Evolutionary conservation across 2,329 filamentous ascomycete species (phyloP), one percentile per base, ranked within the genome.

Genomic region (Fusarium solani-melongenae): DNA sequence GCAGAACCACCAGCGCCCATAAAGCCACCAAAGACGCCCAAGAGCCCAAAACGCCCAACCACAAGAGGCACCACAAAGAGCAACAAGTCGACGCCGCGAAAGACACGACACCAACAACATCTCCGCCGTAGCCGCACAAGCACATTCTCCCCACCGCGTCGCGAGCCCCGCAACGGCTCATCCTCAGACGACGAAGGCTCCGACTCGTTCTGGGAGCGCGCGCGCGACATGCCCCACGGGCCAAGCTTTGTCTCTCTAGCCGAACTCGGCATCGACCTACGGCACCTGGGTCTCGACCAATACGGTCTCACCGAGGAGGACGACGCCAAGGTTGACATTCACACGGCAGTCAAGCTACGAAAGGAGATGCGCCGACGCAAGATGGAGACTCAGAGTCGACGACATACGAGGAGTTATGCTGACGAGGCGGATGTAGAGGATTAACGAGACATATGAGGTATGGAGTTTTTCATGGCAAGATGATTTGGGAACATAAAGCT

Each of bases 281-380:
- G 53, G 11, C 64, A 66, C 12, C 33, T 72, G 9, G 69, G 76
- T 15, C 71, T 69, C 20, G 70, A 73, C 33, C 67, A 70, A 29
- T 77, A 77, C n/a, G 76, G 75, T 4, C 67, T 76, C 4, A 74
- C 69, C 2, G 75, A 75, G 1, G 73, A 74, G 1, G 72, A 79
- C 4, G 71, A 76, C 27, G 74, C 71, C 4, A 76, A 76, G 39
- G 70, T 73, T 20, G 71, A 78, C 33, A 66, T 77, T n/a, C 68
- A 66, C 10, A 76, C 76, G 14, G 73, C 77, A 6, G 65, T 72
- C 8, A 76, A 71, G 36, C 44, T 78, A 5, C 67, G 69, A 2
- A 76, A 69, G 27, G 78, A 74, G 10, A 66, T 77, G 58, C 71
- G 73, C 58, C 64, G 62, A 57, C 9, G 67, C 20, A 60, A 66